Conservation (phyloP, 2,329 filamentous ascomycete species). For the Talaromyces sp. region DNA sequence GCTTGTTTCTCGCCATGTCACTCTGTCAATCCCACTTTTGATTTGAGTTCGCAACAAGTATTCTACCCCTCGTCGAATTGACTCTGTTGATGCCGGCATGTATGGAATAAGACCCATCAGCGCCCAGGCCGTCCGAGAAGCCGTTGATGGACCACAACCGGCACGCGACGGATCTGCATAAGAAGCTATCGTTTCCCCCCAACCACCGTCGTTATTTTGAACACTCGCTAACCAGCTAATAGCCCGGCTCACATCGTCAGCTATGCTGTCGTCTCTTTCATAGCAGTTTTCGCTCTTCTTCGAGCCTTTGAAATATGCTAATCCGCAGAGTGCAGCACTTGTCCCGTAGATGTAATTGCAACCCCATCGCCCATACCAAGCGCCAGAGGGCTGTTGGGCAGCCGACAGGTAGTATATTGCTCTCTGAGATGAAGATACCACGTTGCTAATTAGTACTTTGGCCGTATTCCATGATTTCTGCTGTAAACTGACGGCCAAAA, state of each 20-base stretch:
- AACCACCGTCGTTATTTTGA: background rate
- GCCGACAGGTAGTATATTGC: background rate
- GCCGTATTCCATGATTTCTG: background rate
- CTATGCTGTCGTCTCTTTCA: background rate
- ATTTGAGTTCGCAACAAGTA: conserved; percentile 23
- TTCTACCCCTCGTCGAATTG: conserved; percentile 8
- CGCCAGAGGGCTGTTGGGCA: background rate
- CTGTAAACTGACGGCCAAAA: conserved; percentile 19
- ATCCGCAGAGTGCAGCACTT: conserved; percentile 30
- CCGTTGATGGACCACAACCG: conserved; percentile 23
- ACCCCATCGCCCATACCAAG: conserved; percentile 36
- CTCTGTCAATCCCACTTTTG: conserved; percentile 10
- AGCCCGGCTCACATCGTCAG: conserved; percentile 27
- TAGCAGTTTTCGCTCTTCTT: background rate
- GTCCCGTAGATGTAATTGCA: conserved; percentile 37
- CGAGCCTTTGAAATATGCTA: conserved; percentile 22
- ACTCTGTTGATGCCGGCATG: conserved; percentile 17
- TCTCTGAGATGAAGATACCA: background rate
- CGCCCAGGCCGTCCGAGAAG: conserved; percentile 36
- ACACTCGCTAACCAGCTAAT: background rate
- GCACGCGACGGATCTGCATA: background rate
- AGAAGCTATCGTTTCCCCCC: background rate
- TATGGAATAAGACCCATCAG: conserved; percentile 28
- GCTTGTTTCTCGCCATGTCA: background rate
- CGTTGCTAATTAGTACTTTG: background rate